Evolutionary conservation across 2,329 filamentous ascomycete species (phyloP).

Genomic region (Colletotrichum brevisporum): DNA sequence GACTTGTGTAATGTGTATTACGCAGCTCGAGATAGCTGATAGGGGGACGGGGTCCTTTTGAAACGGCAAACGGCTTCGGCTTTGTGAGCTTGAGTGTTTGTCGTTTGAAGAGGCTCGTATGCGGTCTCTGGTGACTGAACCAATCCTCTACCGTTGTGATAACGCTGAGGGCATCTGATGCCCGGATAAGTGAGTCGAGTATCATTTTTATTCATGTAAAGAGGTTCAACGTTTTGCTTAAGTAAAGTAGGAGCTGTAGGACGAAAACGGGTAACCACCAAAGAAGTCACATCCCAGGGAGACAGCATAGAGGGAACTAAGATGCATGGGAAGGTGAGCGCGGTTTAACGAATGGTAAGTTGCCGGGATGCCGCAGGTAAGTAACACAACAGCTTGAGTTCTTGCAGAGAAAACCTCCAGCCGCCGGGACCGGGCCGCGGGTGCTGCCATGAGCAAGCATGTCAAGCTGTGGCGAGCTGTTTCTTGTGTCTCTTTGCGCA

Average conservation of each 20-base stretch:
- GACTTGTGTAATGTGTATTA: conserved; percentile 35
- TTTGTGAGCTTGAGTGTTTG: not conserved
- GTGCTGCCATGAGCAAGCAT: not conserved
- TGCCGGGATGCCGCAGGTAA: conserved; percentile 12
- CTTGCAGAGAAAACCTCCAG: not conserved
- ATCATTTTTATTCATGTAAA: not conserved
- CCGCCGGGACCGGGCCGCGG: not conserved
- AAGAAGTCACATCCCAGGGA: no score
- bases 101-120: not conserved
- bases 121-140: not conserved
- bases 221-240: not conserved
- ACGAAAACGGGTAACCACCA: not conserved
- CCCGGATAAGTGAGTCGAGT: not conserved
- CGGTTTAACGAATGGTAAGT: not conserved
- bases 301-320: not conserved
- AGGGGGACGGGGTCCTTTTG: not conserved
- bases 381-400: conserved; percentile 9
- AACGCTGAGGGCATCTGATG: not conserved
- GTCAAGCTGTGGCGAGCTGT: not conserved
- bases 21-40: conserved; percentile 22
- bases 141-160: not conserved
- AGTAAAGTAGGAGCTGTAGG: no score
- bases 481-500: not conserved
- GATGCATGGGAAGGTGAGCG: not conserved
- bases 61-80: no score